Evolutionary conservation across 1,139 yeast genomes (phyloP), one percentile per base, ranked within the genome.

Genomic region (Petasospora fabianii): DNA sequence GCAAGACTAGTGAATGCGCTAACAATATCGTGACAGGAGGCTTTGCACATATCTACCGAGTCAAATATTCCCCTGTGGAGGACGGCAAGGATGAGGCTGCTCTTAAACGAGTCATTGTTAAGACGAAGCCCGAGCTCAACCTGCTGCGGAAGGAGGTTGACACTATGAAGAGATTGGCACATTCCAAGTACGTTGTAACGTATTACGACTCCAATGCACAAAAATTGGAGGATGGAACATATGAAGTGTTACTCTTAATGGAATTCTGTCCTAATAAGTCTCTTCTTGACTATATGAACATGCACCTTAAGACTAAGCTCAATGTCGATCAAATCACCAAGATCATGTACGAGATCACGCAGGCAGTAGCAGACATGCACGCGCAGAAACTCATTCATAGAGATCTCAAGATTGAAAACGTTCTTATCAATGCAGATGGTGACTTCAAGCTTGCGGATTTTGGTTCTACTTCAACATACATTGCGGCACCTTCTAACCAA

Each of bases 201-300:
- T 82, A 83, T 55, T 80, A 74, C 46, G 95, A 84, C 55, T 81
- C 90, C 1, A 85, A 84, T 58, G 95, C 95, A 5, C 80, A 83
- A 38, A 67, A 84, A 44, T 38, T 57, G 4, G 58, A 55, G 12
- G 62, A 67, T 12, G 68, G 68, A 1, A 68, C 79, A 2, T 84
- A 84, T 52, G 92, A 84, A 53, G 95, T 84, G 6, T 66, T 83
- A 42, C 75, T 84, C 21, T 62, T 84, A 43, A 84, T 84, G 95
- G 94, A 84, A 54, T 72, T 77, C 50, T 84, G 94, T 52, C 80
- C 87, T 6, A 75, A 80, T 46, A 78, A 79, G 43, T 82, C 87
- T 3, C 62, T 84, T 42, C 69, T 84, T 44, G 90, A 83, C 58
- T 83, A 69, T 50, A 82, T 84, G 92, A 84, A 84, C 57, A 66